Percentiles rank a stretch among this genome's conserved stretches.
Evolutionary conservation across 1,284 basidiomycete species (phyloP).

Genomic region (Athelia psychrophila): DNA sequence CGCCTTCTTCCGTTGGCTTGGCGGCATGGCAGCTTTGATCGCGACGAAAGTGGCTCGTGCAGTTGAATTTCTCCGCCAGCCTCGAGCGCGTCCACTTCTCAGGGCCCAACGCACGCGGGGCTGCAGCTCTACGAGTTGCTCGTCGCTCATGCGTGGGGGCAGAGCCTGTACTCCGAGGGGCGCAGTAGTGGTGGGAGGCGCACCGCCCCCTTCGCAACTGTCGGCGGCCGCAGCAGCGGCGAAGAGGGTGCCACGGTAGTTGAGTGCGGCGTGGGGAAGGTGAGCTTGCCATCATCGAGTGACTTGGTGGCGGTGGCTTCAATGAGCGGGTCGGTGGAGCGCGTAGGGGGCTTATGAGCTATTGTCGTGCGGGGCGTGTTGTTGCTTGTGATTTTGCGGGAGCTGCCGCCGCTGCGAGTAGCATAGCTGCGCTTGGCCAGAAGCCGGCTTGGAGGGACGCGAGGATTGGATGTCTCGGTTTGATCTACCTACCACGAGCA

Average conservation of each 20-base stretch:
- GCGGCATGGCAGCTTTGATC: constrained; percentile 34
- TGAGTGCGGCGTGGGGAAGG: constrained; percentile 50
- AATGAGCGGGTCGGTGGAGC: constrained; percentile 42
- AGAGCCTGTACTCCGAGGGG: constrained; percentile 25
- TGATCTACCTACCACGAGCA: too few relatives aligned
- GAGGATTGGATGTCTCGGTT: too few relatives aligned
- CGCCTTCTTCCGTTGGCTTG: constrained; percentile 17
- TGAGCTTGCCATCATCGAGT: constrained; percentile 36
- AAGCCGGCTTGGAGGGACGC: too few relatives aligned
- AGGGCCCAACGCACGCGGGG: constrained; percentile 34
- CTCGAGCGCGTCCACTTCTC: constrained; percentile 26
- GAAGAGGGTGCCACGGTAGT: constrained; percentile 46
- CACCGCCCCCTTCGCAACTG: constrained; percentile 7
- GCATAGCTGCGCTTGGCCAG: background rate
- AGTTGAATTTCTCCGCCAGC: constrained; percentile 37
- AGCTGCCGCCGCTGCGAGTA: too few relatives aligned
- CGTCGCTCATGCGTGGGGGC: constrained; percentile 31
- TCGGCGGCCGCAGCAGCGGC: constrained; percentile 35
- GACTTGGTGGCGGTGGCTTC: constrained; percentile 35
- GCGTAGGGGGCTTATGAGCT: constrained; percentile 37
- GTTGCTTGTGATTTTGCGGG: too few relatives aligned
- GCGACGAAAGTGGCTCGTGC: constrained; percentile 34
- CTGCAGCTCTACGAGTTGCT: constrained; percentile 38
- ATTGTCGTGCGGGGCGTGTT: constrained; percentile 32
- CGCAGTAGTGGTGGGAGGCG: constrained; percentile 30